Evolutionary conservation across 768 basidiomycete species (phyloP).

Genomic region (Daedaleopsis nitida): DNA sequence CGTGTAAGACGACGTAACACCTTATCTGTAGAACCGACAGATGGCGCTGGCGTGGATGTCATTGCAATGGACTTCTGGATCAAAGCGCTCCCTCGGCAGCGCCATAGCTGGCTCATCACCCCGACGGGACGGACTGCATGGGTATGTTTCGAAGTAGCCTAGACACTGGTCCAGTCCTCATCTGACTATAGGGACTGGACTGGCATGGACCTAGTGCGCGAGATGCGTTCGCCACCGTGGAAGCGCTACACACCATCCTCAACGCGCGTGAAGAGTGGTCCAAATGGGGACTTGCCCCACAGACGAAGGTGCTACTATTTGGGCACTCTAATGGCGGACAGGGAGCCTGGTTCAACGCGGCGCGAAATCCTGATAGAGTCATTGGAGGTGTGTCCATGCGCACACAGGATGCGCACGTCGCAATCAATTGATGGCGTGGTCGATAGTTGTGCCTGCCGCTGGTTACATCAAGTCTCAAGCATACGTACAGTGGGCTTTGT

Average conservation of each 20-base stretch:
- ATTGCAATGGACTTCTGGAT: conserved; percentile 57
- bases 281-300: conserved; percentile 39
- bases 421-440: background rate
- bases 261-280: conserved; percentile 38
- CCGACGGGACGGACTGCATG: conserved; percentile 85
- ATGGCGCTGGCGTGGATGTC: conserved; percentile 88
- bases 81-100: conserved; percentile 59
- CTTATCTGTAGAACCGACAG: conserved; percentile 37
- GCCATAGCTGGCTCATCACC: conserved; percentile 73
- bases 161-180: too few species aligned
- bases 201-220: conserved; percentile 86
- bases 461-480: conserved; percentile 87
- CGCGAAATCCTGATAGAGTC: conserved; percentile 76
- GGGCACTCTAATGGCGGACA: conserved; percentile 96
- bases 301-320: conserved; percentile 61
- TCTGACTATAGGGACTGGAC: conserved; percentile 68
- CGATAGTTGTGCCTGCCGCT: conserved; percentile 71
- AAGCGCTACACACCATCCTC: conserved; percentile 55
- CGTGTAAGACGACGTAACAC: background rate
- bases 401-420: background rate
- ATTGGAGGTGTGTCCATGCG: conserved; percentile 49
- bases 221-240: conserved; percentile 68
- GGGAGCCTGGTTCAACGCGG: conserved; percentile 80
- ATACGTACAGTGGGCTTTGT: conserved; percentile 75
- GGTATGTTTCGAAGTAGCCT: conserved; percentile 43